Conservation (phyloP, 108 stramenopile genomes). For the Nitzschia sp. region DNA sequence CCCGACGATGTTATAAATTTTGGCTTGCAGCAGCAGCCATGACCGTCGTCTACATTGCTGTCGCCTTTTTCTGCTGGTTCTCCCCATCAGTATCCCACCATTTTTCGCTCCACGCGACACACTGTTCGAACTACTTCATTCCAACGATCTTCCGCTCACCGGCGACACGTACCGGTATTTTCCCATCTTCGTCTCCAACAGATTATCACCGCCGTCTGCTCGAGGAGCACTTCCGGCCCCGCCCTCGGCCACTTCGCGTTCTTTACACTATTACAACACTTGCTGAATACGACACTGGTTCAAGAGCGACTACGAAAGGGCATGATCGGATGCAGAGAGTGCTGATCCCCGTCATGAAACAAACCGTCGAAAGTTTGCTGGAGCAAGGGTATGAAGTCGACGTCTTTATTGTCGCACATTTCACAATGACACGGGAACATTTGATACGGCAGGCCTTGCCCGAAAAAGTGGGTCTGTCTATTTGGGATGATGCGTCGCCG, state of each 20-base stretch:
- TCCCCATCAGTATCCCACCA: too few species aligned
- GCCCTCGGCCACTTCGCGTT: constrained; percentile 27
- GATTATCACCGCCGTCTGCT: too few species aligned
- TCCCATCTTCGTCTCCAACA: too few species aligned
- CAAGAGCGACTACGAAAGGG: constrained; percentile 55
- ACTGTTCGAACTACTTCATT: too few species aligned
- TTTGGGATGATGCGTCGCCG: constrained; percentile 82
- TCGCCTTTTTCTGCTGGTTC: too few species aligned
- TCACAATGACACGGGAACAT: constrained; percentile 42
- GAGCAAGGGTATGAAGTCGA: constrained; percentile 65
- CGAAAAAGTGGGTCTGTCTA: constrained; percentile 43
- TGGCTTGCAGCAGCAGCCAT: too few species aligned
- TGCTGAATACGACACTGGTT: constrained; percentile 75
- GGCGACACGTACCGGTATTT: too few species aligned
- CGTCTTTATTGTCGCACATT: constrained; percentile 62
- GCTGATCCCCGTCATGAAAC: constrained; percentile 67
- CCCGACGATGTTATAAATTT: too few species aligned
- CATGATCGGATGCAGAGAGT: constrained; percentile 67
- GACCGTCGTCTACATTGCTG: too few species aligned
- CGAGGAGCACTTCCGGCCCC: too few species aligned
- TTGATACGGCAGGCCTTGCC: constrained; percentile 60
- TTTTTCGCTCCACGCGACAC: too few species aligned
- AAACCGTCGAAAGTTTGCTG: constrained; percentile 70
- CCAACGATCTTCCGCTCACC: too few species aligned
- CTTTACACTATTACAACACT: constrained; percentile 80